Evolutionary conservation across 768 basidiomycete genomes (phyloP), one percentile per base, ranked within the genome.

Genomic region (Lanmaoa pseudosensibilis): DNA sequence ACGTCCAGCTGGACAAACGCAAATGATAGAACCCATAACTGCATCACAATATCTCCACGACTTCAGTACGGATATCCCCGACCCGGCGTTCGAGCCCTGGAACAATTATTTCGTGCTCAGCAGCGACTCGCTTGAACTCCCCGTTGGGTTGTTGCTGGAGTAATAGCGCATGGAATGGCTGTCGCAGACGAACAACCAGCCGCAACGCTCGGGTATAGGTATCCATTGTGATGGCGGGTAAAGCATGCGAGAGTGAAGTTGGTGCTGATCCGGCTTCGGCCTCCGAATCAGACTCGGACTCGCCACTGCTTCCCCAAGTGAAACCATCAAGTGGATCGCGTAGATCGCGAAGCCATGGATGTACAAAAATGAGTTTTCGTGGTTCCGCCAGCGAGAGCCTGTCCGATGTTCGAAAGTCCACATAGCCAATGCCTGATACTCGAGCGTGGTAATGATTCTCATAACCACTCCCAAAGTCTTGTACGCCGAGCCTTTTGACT

Each of bases 261-360:
- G 51, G 25, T 5, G 33, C 3, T 15, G 15, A 49, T 7, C 23
- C 23, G 4, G 3, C 16, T 9, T 44, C 43, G 25, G 13, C 3
- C 23, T 16, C 21, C 1, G 25, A 1, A 49, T 49, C 36, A 37
- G 34, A 19, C 23, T 48, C 46, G 4, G 12, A 38, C 33, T 45
- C 43, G 6, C 33, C 19, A 6, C 5, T 32, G 1, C 4, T 19
- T 19, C 8, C 25, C 46, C 46, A 25, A 5, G 7, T 15, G 18
- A 43, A 12, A 1, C 46, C 25, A 12, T 51, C 46, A 0, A 30
- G 23, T 1, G 33, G 41, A 37, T 45, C 34, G 11, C 51, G 18
- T 3, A 60, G 50, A 30, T 54, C 48, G 23, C 47, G 55, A 13
- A 56, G 39, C 58, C 58, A 56, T 6, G 58, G 58, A 23, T 56